These are phyloP conservation scores for Stachybotrys elegans DNA, from an alignment of 2,329 filamentous ascomycete genomes.

Conservation along the genomic window DNA sequence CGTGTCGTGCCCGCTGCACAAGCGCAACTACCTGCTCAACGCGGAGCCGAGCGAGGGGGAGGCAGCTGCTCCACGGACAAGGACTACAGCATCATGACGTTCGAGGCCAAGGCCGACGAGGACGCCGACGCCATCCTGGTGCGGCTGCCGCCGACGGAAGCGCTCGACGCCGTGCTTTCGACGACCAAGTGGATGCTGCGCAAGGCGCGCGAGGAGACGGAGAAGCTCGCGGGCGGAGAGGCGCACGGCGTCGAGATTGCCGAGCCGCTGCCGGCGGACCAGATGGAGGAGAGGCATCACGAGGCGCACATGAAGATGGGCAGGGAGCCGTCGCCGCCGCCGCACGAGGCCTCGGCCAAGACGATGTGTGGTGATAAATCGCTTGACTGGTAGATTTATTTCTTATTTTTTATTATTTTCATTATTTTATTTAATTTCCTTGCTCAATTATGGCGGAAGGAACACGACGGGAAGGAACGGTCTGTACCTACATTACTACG, in stretches of 20 bases:
- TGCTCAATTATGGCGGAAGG: too few species aligned
- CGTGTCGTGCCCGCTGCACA: constrained; percentile 82
- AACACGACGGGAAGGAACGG: too few species aligned
- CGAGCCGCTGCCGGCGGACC: background rate
- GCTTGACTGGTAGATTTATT: background rate
- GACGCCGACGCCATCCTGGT: constrained; percentile 66
- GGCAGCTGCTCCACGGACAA: constrained; percentile 73
- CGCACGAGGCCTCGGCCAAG: background rate
- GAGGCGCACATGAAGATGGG: background rate
- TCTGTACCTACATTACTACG: too few species aligned
- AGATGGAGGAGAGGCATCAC: background rate
- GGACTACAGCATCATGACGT: constrained; percentile 74
- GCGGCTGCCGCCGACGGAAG: constrained; percentile 72
- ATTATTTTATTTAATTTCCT: too few species aligned
- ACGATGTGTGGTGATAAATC: background rate
- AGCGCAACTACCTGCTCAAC: constrained; percentile 65
- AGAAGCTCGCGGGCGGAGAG: background rate
- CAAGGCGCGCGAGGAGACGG: constrained; percentile 37
- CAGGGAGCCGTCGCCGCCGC: background rate
- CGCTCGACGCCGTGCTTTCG: constrained; percentile 73
- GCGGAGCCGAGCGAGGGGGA: constrained; percentile 54
- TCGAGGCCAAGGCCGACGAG: constrained; percentile 66
- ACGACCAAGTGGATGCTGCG: constrained; percentile 75
- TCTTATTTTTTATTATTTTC: too few species aligned
- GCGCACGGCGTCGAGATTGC: background rate